Conservation (phyloP, 805 yeast genomes). For the Pichia occidentalis region DNA sequence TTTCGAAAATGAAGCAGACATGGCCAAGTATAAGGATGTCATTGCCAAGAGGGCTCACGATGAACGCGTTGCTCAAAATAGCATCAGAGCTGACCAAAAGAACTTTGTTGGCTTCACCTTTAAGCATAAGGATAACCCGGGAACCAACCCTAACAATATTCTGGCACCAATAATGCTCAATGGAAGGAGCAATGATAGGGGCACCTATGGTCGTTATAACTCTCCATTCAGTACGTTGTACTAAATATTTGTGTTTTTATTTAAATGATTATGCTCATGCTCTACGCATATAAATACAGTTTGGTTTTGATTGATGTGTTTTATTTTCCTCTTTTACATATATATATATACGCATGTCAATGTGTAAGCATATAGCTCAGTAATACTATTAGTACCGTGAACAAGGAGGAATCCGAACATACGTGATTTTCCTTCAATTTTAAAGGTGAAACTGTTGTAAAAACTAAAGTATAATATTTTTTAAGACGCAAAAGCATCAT, state of each 20-base stretch:
- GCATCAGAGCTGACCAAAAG: constrained; percentile 51
- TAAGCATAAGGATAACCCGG: constrained; percentile 68
- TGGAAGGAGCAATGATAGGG: constrained; percentile 19
- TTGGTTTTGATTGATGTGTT: background rate
- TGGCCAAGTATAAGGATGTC: constrained; percentile 97
- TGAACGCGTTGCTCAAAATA: constrained; percentile 69
- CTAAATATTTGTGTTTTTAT: constrained; percentile 10
- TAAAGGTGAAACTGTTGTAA: too few species aligned
- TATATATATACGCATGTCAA: too few species aligned
- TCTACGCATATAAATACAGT: too few species aligned
- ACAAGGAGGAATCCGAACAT: too few species aligned
- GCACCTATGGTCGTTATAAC: constrained; percentile 20
- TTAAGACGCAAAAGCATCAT: too few species aligned
- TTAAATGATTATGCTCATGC: too few species aligned
- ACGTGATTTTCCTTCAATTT: too few species aligned
- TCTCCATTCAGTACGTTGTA: constrained; percentile 34
- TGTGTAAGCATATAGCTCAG: too few species aligned
- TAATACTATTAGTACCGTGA: too few species aligned
- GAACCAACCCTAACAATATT: constrained; percentile 35
- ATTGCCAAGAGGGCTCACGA: constrained; percentile 85
- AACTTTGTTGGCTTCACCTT: constrained; percentile 94
- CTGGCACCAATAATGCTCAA: constrained; percentile 28
- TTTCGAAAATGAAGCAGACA: constrained; percentile 90
- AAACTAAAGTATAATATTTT: too few species aligned
- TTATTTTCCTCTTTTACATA: background rate